Evolutionary conservation across 257 asterid genomes (phyloP), one percentile per base, ranked within the genome.

Genomic region (Anisodus acutangulus): DNA sequence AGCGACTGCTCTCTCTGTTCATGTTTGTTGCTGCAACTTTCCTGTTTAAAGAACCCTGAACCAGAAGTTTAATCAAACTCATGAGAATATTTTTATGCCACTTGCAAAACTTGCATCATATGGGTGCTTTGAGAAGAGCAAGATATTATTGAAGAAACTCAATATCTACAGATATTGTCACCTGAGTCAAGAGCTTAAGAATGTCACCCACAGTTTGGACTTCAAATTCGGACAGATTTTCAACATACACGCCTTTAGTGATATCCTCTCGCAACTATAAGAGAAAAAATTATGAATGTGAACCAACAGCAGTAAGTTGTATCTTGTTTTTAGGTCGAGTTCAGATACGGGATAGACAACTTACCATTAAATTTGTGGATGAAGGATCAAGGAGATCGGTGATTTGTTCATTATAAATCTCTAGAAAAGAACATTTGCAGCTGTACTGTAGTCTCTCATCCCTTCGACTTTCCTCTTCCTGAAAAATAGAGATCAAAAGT

Each of bases 1-100:
- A 96, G 54, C 99, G 98, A 69, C 99, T 96, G 89, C 99, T 96
- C 92, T 94, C 99, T 90, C 97, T 93, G 90, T 96, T 96, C 99
- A 96, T 96, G 85, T 94, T 94, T 76, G 99, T 96, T 3, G 99
- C 93, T 55, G 98, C 99, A 83, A 96, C 99, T 88, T 80, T 96
- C 84, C 99, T 92, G 79, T 93, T 96, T 82, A 94, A 89, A 85
- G 98, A 91, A 69, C 99, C 99, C 99, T 96, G 67, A 83, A 59
- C 47, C 86, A 85, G 78, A 82, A 88, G 51, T 55, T 60, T 9
- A 83, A 81, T 78, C 87, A 83, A 16, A 55, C 39, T 84, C 62
- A 83, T 79, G 49, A 66, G 76, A 76, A 80, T 79, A 84, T 31
- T 37, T 31, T 5, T 39, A 31, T 57, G 84, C 57, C 35, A 81